A percentile compares a stretch with the other conserved stretches of the same genome.
Conservation (phyloP, 2,329 filamentous ascomycete species). For the Erysiphe pulchra region DNA sequence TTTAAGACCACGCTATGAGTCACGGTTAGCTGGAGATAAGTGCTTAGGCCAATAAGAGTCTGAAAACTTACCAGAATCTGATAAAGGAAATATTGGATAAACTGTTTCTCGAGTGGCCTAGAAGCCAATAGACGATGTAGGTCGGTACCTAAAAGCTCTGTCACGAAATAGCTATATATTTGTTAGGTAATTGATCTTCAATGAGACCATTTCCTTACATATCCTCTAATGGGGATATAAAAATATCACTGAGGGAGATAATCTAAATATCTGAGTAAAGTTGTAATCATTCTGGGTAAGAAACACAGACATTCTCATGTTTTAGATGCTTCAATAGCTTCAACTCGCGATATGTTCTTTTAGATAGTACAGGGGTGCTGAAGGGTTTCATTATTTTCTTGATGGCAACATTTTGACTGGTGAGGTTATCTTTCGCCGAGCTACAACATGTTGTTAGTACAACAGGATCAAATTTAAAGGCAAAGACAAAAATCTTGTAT, state of each 20-base stretch:
- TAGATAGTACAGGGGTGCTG: constrained; percentile 93
- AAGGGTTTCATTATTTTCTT: constrained; percentile 99
- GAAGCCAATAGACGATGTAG: constrained; percentile 88
- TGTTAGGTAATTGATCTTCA: constrained; percentile 2
- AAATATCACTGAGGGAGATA: constrained; percentile 96
- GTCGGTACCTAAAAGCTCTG: constrained; percentile 88
- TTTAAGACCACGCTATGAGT: constrained; percentile 65
- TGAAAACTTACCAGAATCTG: constrained; percentile 61
- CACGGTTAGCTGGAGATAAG: neutral
- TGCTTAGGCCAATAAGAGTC: neutral
- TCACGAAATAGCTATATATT: constrained; percentile 66
- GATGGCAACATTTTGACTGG: constrained; percentile 83
- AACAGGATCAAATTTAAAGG: neutral
- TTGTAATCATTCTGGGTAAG: neutral
- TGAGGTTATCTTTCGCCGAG: constrained; percentile 94
- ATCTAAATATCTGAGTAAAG: constrained; percentile 28
- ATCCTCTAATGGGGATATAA: constrained; percentile 95
- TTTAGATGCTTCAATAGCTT: constrained; percentile 91
- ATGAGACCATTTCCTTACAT: constrained; percentile 25
- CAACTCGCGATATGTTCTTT: constrained; percentile 90
- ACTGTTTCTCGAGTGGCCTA: constrained; percentile 91
- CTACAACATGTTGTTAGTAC: constrained; percentile 21
- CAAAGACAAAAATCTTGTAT: neutral
- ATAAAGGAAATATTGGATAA: constrained; percentile 98
- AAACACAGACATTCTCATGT: constrained; percentile 60